These are phyloP conservation scores for Acer campestre DNA, from an alignment of 345 rosid species.

Conservation along the genomic window DNA sequence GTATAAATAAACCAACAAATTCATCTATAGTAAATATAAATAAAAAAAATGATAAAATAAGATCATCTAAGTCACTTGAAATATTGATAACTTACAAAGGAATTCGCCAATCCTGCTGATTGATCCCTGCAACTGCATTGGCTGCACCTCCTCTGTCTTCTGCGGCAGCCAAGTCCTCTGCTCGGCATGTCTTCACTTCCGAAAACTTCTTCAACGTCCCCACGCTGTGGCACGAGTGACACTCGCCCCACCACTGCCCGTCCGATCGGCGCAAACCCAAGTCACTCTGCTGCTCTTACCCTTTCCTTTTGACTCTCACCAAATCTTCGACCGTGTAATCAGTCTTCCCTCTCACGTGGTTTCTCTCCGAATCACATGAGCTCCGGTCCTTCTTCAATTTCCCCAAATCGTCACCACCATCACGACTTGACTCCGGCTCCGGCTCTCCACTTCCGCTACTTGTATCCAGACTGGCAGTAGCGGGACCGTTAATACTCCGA, in stretches of 20 bases:
- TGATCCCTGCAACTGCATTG: no score
- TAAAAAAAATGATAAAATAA: no score
- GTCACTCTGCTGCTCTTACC: conserved; percentile 41
- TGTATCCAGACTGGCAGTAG: conserved; percentile 4
- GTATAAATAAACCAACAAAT: no score
- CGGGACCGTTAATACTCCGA: conserved; percentile 42
- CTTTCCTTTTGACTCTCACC: conserved; percentile 42
- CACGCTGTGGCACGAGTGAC: conserved; percentile 50
- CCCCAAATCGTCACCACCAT: conserved; percentile 19
- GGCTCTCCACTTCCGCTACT: not conserved
- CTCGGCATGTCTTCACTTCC: conserved; percentile 1
- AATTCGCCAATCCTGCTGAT: no score
- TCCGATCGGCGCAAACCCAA: conserved; percentile 69
- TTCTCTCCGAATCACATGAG: conserved; percentile 2
- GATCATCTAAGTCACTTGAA: no score
- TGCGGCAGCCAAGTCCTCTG: no score
- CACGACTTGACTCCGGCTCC: conserved; percentile 8
- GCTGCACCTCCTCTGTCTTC: no score
- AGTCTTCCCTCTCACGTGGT: conserved; percentile 20
- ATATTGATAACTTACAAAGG: no score
- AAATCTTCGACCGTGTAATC: conserved; percentile 28
- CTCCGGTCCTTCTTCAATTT: conserved; percentile 20
- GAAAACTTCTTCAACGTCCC: conserved; percentile 66
- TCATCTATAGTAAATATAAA: no score
- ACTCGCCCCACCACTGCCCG: conserved; percentile 95